Evolutionary conservation across 306 rosid genomes (phyloP), one percentile per base, ranked within the genome.

Genomic region (Trichosanthes cucumerina): DNA sequence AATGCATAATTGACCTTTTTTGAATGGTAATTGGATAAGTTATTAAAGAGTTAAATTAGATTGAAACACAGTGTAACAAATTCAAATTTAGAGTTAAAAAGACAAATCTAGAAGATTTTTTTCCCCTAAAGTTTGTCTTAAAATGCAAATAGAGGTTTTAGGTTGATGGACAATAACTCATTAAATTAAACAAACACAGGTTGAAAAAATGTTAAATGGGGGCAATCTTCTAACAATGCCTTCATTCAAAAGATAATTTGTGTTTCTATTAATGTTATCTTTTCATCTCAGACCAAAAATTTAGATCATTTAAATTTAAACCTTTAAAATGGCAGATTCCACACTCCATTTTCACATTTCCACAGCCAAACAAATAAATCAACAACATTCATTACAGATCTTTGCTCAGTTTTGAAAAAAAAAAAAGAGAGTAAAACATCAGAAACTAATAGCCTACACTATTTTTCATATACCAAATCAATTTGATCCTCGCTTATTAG

Each of bases 401-500:
- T 31, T 50, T 21, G 60, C 24, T 0, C 15, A 49, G 24, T 28
- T 73, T 26, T 8, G 60, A 71, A 68, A 9, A 68, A 3, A 13
- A 16, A 10, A 26, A 31, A 11, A 19, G 33, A 56, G 12, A 46
- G 12, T 23, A 13, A 39, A 19, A 19, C 2, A 19, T 24, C 10
- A 3, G 4, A 0, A 69, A 69, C 23, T 11, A 34, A 75, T 24
- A 19, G 2, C 47, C 36, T 54, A 21, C 15, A 53, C 65, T 53
- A 54, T 75, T 10, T 10, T 7, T 54, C 31, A 16, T 33, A 24
- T 59, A 81, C 66, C 34, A 2, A 1, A 4, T 81, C 85, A 87
- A 81, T 46, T 76, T 7, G 69, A 80, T 0, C 50, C 28, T 19
- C 78, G 81, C 78, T 87, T 87, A 0, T 86, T 86, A 1, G 83